Evolutionary conservation across 1,284 basidiomycete genomes (phyloP).

Genomic region (Grifola frondosa): DNA sequence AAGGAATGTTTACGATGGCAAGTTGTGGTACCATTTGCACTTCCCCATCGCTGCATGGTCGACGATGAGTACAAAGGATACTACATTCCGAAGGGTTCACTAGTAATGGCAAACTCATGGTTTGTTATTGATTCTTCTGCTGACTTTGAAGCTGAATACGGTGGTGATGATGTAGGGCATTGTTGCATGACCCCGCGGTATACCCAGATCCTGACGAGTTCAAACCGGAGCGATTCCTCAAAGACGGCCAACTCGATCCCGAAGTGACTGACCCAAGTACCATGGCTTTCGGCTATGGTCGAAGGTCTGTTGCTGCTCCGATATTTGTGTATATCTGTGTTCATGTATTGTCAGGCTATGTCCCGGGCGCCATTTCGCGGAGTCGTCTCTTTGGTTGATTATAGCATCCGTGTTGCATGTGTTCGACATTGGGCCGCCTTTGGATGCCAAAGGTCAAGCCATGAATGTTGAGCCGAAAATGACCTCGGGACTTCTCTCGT

Average conservation of each 20-base stretch:
- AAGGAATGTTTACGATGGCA: conserved; percentile 20
- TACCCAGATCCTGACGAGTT: too few species aligned
- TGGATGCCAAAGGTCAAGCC: conserved; percentile 1
- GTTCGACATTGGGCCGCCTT: conserved; percentile 5
- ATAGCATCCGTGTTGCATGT: conserved; percentile 8
- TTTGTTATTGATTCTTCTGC: conserved; percentile 6
- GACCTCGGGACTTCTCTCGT: conserved; percentile 2
- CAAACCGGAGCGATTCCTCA: too few species aligned
- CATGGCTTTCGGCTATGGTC: too few species aligned
- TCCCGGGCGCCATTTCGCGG: conserved; percentile 9
- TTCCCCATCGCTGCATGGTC: conserved; percentile 12
- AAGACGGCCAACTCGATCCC: too few species aligned
- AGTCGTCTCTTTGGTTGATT: conserved; percentile 5
- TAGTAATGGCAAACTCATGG: conserved; percentile 24
- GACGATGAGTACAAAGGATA: conserved; percentile 23
- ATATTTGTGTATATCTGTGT: too few species aligned
- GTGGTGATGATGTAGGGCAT: too few species aligned
- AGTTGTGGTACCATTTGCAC: conserved; percentile 10
- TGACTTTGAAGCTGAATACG: too few species aligned
- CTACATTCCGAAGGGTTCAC: conserved; percentile 24
- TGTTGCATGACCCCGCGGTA: too few species aligned
- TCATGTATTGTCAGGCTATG: too few species aligned
- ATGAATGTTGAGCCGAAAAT: not conserved
- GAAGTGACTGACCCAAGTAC: too few species aligned
- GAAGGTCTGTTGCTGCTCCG: too few species aligned